Conservation (phyloP, 1,284 basidiomycete species). For the Ceraceosorus guamensis region DNA sequence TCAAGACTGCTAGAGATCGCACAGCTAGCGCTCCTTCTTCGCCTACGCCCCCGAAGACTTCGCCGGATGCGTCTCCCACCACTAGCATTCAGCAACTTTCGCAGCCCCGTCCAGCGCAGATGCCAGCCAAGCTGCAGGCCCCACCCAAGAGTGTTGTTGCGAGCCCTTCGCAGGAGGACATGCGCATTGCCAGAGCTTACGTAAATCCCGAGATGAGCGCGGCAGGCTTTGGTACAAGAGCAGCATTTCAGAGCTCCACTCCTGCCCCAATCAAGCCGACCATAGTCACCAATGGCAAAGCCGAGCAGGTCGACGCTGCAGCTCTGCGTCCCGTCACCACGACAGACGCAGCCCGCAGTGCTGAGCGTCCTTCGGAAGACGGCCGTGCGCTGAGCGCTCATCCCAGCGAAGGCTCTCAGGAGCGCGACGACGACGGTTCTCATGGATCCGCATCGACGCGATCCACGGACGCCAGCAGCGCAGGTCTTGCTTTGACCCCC, state of each 20-base stretch:
- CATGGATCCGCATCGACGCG: not conserved
- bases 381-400: not conserved
- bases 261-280: too few species aligned
- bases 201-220: conserved; percentile 22
- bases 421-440: not conserved
- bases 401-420: not conserved
- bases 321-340: not conserved
- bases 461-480: not conserved
- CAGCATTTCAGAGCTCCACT: conserved; percentile 11
- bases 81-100: too few species aligned
- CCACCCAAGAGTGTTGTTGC: too few species aligned
- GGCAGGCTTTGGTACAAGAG: conserved; percentile 22
- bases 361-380: not conserved
- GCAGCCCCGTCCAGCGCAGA: too few species aligned
- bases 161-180: not conserved
- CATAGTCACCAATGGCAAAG: too few species aligned
- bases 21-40: too few species aligned
- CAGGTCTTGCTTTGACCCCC: not conserved
- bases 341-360: not conserved
- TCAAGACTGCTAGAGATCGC: too few species aligned
- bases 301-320: too few species aligned
- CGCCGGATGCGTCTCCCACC: too few species aligned
- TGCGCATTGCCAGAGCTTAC: not conserved
- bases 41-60: too few species aligned
- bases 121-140: too few species aligned